Conservation (phyloP, 805 yeast genomes). For the Hanseniaspora lachancei region DNA sequence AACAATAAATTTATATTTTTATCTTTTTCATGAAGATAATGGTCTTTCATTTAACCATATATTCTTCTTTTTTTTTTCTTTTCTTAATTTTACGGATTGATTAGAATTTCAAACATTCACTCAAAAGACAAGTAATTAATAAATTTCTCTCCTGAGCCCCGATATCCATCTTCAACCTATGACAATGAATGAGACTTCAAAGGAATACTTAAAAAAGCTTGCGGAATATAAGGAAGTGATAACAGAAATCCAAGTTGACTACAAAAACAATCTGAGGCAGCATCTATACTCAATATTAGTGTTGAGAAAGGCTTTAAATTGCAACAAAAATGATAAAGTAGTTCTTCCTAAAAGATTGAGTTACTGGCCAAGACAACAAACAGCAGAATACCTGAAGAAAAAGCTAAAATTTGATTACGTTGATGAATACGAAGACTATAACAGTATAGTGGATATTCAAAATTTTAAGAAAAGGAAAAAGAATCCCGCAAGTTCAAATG, state of each 20-base stretch:
- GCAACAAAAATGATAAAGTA: background rate
- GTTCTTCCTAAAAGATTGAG: constrained; percentile 2
- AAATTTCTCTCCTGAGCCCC: no score
- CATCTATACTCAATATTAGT: constrained; percentile 3
- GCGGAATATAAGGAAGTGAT: background rate
- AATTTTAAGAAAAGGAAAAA: background rate
- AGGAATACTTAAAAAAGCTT: background rate
- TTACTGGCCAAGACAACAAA: constrained; percentile 9
- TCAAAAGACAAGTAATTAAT: no score
- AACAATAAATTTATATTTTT: no score
- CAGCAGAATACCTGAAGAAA: constrained; percentile 2
- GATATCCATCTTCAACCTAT: no score
- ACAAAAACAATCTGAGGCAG: constrained; percentile 7
- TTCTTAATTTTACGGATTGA: background rate
- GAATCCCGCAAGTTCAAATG: background rate
- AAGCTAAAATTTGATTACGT: constrained; percentile 2
- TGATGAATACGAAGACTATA: background rate
- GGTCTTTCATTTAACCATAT: no score
- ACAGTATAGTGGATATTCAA: background rate
- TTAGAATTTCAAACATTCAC: no score
- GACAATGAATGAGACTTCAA: background rate
- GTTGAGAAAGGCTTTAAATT: background rate
- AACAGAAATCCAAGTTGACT: constrained; percentile 1
- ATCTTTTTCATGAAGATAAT: no score
- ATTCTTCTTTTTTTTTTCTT: background rate